Evolutionary conservation across 1,284 basidiomycete genomes (phyloP), one percentile per base, ranked within the genome.

Genomic region (Cryptococcus sp.): DNA sequence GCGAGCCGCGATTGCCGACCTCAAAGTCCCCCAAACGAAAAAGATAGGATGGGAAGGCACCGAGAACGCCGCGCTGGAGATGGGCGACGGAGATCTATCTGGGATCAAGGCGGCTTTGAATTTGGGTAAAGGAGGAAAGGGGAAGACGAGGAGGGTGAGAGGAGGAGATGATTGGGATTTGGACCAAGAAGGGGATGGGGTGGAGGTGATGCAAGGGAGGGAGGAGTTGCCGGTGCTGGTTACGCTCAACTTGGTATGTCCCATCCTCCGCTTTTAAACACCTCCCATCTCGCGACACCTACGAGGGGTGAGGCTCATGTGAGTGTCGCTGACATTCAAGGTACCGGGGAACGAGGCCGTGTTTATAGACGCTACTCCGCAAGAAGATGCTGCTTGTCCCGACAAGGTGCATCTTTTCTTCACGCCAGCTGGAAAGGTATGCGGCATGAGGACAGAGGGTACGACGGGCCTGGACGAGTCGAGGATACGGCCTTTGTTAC

Each of bases 81-180:
- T 22, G 47, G 52, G 39, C 12, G 48, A 59, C 26, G 56, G 54
- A 18, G 66, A 64, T 54, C 47, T 68, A 49, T 59, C 57, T 11
- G 71, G 69, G 10, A 69, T 72, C 50, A 72, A 71, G 45, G 70
- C 69, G 26, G 71, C 70, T 6, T 61, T 73, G 11, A 54, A 53
- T n/a, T 57, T 48, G 6, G 58, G 58, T 4, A 52, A 55, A 32
- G 55, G 54, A 1, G 58, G 55, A 9, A 59, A 53, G 35, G 60
- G 61, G 0, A 64, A 58, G 43, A 57, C 54, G 1, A 54, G 50
- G 23, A 44, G 61, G 1, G 58, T 57, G 0, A 53, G 58, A n/a
- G 67, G 67, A 3, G 65, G 56, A 2, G 72, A 74, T 39, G 71
- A 73, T 45, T 74, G 72, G 72, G 72, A 74, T 53, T 43, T 74